Conservation (phyloP, 495 filamentous ascomycete species). For the Durotheca rogersii region DNA sequence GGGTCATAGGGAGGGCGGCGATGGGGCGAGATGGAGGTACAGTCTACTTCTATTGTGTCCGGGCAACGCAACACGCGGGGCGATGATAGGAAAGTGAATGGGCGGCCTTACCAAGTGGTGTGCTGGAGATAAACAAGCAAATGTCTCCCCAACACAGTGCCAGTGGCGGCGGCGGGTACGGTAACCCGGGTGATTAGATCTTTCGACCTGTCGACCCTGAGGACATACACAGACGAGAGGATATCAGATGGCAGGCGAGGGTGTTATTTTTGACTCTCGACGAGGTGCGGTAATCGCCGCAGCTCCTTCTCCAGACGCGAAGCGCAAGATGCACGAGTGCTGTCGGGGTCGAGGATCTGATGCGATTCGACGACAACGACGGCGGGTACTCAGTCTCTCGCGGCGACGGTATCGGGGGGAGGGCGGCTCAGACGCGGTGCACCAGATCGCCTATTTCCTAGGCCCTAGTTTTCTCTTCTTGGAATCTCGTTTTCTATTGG, state of each 20-base stretch:
- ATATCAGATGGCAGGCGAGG: constrained; percentile 19
- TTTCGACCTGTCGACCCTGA: constrained; percentile 37
- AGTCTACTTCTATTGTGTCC: background rate
- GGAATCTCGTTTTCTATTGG: constrained; percentile 32
- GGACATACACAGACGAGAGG: constrained; percentile 30
- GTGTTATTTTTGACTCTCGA: constrained; percentile 25
- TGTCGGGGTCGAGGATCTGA: constrained; percentile 34
- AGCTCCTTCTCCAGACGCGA: constrained; percentile 28
- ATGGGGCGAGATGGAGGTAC: background rate
- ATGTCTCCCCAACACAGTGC: constrained; percentile 82
- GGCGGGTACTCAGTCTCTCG: constrained; percentile 27
- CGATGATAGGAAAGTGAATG: constrained; percentile 13
- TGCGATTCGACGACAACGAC: constrained; percentile 32
- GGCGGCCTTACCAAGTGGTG: constrained; percentile 63
- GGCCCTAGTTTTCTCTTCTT: constrained; percentile 16
- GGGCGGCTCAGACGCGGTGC: background rate
- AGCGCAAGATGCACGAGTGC: constrained; percentile 32
- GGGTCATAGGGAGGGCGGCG: background rate
- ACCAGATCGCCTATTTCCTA: constrained; percentile 1
- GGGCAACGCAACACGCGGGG: constrained; percentile 6
- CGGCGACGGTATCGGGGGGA: constrained; percentile 31
- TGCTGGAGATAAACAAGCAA: constrained; percentile 94
- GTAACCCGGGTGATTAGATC: constrained; percentile 36
- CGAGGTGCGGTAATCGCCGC: constrained; percentile 13
- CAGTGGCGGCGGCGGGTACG: constrained; percentile 38